phyloP scores from a whole-genome alignment of 768 basidiomycete species.

The Clathrus columnatus region DNA sequence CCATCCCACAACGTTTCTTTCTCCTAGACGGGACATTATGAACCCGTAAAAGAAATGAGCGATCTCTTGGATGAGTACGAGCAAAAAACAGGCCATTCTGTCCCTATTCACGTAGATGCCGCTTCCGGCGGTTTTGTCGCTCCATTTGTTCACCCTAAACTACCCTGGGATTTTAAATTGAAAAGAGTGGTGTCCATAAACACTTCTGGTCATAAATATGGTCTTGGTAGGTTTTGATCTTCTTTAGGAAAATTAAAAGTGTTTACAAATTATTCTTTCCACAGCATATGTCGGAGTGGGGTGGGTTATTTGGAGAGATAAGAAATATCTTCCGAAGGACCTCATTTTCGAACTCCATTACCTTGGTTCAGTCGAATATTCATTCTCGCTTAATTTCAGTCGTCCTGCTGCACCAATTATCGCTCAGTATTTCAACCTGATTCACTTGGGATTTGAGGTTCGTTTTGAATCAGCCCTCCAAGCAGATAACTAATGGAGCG shows the following conservation, averaged over 20 bases:
- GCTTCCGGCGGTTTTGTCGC: slow-evolving; percentile 58
- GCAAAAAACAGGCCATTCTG: slow-evolving; percentile 31
- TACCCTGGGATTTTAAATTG: slow-evolving; percentile 52
- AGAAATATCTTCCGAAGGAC: slow-evolving; percentile 53
- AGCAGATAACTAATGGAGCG: not conserved
- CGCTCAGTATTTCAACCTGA: slow-evolving; percentile 54
- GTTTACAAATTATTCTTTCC: slow-evolving; percentile 48
- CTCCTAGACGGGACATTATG: slow-evolving; percentile 44
- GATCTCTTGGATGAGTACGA: slow-evolving; percentile 58
- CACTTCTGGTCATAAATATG: slow-evolving; percentile 31
- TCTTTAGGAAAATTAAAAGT: not conserved
- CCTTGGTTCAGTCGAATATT: slow-evolving; percentile 58
- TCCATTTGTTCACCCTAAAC: slow-evolving; percentile 48
- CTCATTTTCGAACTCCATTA: slow-evolving; percentile 58
- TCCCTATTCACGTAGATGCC: slow-evolving; percentile 46
- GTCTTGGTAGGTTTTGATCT: slow-evolving; percentile 14
- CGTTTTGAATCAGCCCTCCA: not conserved
- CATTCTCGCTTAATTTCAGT: slow-evolving; percentile 57
- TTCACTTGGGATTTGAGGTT: slow-evolving; percentile 47
- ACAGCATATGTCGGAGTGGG: slow-evolving; percentile 51
- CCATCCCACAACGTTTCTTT: not conserved
- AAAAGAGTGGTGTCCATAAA: slow-evolving; percentile 54
- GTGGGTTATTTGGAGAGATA: slow-evolving; percentile 55
- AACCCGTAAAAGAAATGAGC: slow-evolving; percentile 80
- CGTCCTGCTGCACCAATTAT: slow-evolving; percentile 54